Percentiles rank a stretch among this genome's conserved stretches.
phyloP scores from a whole-genome alignment of 2,329 filamentous ascomycete species.

The Parasarocladium wereldwijsianum region DNA sequence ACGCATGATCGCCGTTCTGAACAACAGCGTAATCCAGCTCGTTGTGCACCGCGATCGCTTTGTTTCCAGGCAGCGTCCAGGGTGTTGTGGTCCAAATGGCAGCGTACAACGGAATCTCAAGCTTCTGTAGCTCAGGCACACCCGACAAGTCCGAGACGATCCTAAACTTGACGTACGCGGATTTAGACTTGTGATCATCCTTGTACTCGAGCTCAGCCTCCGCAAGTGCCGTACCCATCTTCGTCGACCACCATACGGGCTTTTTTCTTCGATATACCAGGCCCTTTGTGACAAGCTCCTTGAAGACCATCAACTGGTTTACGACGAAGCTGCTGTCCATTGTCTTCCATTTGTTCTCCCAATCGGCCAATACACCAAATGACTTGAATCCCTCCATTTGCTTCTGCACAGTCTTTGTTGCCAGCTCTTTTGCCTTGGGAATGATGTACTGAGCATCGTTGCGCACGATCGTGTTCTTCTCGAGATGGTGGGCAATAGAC shows the following conservation, averaged over 20 bases:
- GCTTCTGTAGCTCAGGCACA: slow-evolving; percentile 19
- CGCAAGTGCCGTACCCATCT: slow-evolving; percentile 62
- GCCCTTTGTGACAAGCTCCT: slow-evolving; percentile 56
- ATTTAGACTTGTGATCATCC: slow-evolving; percentile 54
- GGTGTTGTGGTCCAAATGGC: slow-evolving; percentile 98
- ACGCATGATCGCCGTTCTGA: slow-evolving; percentile 36
- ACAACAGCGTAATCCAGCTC: slow-evolving; percentile 63
- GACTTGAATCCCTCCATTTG: slow-evolving; percentile 62
- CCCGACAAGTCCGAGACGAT: slow-evolving; percentile 29
- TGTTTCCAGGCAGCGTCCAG: slow-evolving; percentile 91
- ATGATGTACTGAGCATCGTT: too few species aligned
- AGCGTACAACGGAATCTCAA: slow-evolving; percentile 47
- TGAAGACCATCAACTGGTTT: slow-evolving; percentile 60
- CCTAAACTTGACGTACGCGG: slow-evolving; percentile 71
- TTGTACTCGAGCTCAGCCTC: slow-evolving; percentile 78
- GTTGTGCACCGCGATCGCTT: slow-evolving; percentile 68
- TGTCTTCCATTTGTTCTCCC: slow-evolving; percentile 62
- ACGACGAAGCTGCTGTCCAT: slow-evolving; percentile 67
- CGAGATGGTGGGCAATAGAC: neutral
- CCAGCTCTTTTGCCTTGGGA: slow-evolving; percentile 48
- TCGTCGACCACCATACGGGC: slow-evolving; percentile 78
- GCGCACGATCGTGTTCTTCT: neutral
- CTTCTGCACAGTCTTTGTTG: slow-evolving; percentile 50
- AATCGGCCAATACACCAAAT: slow-evolving; percentile 70
- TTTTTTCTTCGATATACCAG: slow-evolving; percentile 67